A percentile compares a stretch with the other conserved stretches of the same genome.
phyloP scores from a whole-genome alignment of 2,329 filamentous ascomycete genomes.

The Botrytis galanthina region DNA sequence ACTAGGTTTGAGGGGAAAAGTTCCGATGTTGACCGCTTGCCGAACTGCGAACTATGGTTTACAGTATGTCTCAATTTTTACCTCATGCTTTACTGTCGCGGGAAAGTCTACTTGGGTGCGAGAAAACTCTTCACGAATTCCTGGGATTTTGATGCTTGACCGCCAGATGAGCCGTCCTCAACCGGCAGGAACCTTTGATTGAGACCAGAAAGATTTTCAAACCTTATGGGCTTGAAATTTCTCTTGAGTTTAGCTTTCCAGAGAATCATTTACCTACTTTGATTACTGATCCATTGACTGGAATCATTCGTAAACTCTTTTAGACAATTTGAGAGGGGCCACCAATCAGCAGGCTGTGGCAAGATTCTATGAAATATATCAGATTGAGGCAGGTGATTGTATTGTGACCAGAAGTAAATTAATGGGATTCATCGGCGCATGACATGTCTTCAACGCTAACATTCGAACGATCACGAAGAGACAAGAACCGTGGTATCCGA shows the following conservation, averaged over 20 bases:
- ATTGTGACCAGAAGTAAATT: neutral
- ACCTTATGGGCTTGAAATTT: neutral
- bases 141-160: neutral
- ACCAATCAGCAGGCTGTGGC: neutral
- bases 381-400: neutral
- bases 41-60: neutral
- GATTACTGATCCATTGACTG: neutral
- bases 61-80: neutral
- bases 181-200: neutral
- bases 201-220: neutral
- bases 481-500: neutral
- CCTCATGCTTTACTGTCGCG: slow-evolving; percentile 8
- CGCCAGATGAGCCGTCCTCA: slow-evolving; percentile 3
- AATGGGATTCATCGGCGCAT: neutral
- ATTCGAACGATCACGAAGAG: neutral
- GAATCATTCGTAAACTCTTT: neutral
- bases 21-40: slow-evolving; percentile 4
- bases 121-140: slow-evolving; percentile 1
- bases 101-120: slow-evolving; percentile 3
- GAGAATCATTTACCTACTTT: neutral
- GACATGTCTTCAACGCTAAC: neutral
- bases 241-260: neutral
- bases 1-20: slow-evolving; percentile 1
- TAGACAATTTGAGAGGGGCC: neutral
- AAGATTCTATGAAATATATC: neutral